Evolutionary conservation across 139 green algal genomes (phyloP), one percentile per base, ranked within the genome.

Genomic region (Chara braunii): DNA sequence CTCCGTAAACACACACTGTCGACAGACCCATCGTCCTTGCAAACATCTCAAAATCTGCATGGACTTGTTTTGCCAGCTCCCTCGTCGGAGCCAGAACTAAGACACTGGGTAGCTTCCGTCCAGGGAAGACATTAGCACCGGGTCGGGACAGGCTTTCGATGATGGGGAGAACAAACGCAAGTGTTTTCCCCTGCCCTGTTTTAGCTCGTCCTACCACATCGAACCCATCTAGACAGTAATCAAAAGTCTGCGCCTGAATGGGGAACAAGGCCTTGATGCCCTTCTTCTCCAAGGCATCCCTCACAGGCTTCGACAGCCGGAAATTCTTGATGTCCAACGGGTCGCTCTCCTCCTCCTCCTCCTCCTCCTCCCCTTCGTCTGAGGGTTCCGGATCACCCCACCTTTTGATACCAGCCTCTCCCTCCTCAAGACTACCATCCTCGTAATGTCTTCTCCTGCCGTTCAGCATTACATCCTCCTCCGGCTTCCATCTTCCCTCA

Each of bases 131-230:
- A 2, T 3, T 11, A 24, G 34, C 24, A 5, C 23, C 43, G 43
- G 22, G 32, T 32, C 30, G 43, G 71, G 24, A 64, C 24, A 96
- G 72, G 22, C 60, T 50, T 75, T 98, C 85, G 34, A 99, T 78
- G 53, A 98, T 91, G 28, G 94, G 94, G 36, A 98, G 83, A 44
- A 94, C 87, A 77, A 99, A 99, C 2, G 88, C 94, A 2, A 97
- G 84, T 22, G 94, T 99, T 79, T 99, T 99, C 65, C 94, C 94
- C 62, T n/a, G n/a, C 1, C 94, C 94, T 3, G 94, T 99, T 42
- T 82, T 78, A 2, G 94, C 94, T 18, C 94, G 74, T 11, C 88
- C 94, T 7, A 97, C 87, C 23, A 99, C 60, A 59, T 98, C 94
- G 9, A 75, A 75, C 14, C 91, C 91, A 8, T 80, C 79, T 3